These are phyloP conservation scores for Penicillium sp. DNA, from an alignment of 2,329 filamentous ascomycete species.

Conservation along the genomic window DNA sequence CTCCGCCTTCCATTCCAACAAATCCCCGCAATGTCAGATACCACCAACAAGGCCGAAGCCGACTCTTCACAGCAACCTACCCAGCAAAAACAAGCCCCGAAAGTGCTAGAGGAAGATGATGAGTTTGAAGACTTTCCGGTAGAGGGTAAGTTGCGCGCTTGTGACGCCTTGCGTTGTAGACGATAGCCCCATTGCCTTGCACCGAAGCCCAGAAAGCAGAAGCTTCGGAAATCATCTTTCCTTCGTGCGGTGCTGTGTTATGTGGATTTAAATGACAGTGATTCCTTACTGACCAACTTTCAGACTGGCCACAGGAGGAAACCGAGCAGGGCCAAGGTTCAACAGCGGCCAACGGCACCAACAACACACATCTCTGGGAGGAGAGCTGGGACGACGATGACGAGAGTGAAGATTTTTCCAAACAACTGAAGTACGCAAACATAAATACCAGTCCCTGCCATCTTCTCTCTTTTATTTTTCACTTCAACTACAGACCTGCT, in stretches of 20 bases:
- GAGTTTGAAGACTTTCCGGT: slow-evolving; percentile 99
- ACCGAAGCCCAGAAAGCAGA: background rate
- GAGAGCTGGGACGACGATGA: slow-evolving; percentile 99
- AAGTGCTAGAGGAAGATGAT: slow-evolving; percentile 89
- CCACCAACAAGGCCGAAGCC: slow-evolving; percentile 31
- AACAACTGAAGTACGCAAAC: slow-evolving; percentile 76
- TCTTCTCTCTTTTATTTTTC: background rate
- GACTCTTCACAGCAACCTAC: slow-evolving; percentile 45
- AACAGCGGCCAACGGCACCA: slow-evolving; percentile 46
- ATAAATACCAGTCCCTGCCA: background rate
- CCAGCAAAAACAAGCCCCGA: slow-evolving; percentile 57
- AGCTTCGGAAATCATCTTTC: slow-evolving; percentile 3
- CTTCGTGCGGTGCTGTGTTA: background rate
- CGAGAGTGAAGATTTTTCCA: slow-evolving; percentile 91
- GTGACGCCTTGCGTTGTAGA: background rate
- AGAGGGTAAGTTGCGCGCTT: slow-evolving; percentile 61
- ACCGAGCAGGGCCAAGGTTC: slow-evolving; percentile 62
- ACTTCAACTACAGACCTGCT: background rate
- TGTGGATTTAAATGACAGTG: background rate
- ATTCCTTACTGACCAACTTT: slow-evolving; percentile 12
- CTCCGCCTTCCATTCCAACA: background rate
- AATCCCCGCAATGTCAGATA: slow-evolving; percentile 44
- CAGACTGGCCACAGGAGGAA: slow-evolving; percentile 92
- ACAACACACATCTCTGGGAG: slow-evolving; percentile 88
- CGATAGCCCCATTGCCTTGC: background rate